Evolutionary conservation across 2,329 filamentous ascomycete species (phyloP), one percentile per base, ranked within the genome.

Genomic region (Samsoniella hepiali): DNA sequence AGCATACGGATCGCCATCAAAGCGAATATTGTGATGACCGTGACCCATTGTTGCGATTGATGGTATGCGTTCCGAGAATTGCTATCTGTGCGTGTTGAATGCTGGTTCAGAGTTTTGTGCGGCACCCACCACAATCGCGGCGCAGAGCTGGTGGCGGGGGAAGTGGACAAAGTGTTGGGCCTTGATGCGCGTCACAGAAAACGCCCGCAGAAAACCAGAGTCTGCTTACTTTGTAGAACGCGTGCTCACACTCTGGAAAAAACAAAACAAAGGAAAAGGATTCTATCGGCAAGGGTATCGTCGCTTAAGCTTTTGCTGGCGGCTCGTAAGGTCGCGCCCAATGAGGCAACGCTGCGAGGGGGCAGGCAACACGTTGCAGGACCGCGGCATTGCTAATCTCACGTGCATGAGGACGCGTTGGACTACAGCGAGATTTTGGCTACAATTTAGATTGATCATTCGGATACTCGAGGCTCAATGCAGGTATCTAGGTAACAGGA

Each of bases 1-100:
- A 29, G 76, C 70, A 58, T 73, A 67, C 49, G 69, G 66, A 64
- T 78, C 76, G 63, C 73, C 73, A 5, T 71, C 70, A 49, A 75
- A 77, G 61, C 71, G 73, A 44, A 72, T 69, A 27, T 76, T 77
- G 51, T 78, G 76, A 51, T 59, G 57, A 3, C 57, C 57, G 59
- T 77, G 76, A 5, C 70, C 69, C 70, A 74, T 75, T n/a, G 27
- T 29, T 11, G 31, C 17, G 7, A 7, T 8, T 50, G 11, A 8
- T 36, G 15, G 22, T 17, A 29, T 5, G 27, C 6, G 47, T 17
- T 36, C 13, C n/a, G 17, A 17, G 15, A 5, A 34, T 27, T 36
- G 8, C 9, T 49, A 17, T 32, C 44, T 47, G 15, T 36, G 34
- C 13, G 31, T 38, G 53, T 38, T 3, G 8, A 42, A 45, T 45